These are phyloP conservation scores for Panaeolus cyanescens DNA, from an alignment of 768 basidiomycete genomes.

Conservation along the genomic window DNA sequence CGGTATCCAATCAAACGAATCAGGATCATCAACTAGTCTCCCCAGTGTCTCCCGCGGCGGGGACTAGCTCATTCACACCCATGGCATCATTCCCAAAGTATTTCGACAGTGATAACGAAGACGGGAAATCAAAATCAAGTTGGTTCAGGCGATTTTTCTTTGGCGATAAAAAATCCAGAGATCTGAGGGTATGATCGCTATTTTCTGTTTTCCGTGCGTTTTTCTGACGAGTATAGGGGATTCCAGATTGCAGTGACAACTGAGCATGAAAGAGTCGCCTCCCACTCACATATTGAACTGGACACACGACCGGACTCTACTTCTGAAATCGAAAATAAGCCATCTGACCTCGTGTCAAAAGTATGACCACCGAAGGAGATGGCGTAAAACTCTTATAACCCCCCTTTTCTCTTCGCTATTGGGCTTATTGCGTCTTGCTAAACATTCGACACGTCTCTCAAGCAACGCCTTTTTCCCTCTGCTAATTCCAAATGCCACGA, in stretches of 20 bases:
- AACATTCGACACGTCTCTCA: background rate
- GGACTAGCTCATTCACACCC: background rate
- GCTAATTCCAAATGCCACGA: background rate
- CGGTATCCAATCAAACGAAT: background rate
- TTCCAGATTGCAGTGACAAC: conserved; percentile 25
- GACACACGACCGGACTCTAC: conserved; percentile 13
- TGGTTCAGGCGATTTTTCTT: conserved; percentile 17
- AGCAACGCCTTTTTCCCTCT: background rate
- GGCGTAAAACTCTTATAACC: background rate
- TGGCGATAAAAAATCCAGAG: conserved; percentile 1
- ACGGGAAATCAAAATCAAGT: conserved; percentile 1
- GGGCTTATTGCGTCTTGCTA: background rate
- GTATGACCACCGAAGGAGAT: background rate
- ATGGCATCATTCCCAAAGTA: conserved; percentile 11
- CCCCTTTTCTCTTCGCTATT: background rate
- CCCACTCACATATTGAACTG: conserved; percentile 17
- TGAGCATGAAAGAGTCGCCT: conserved; percentile 13
- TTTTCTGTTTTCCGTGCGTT: background rate
- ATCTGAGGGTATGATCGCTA: conserved; percentile 14
- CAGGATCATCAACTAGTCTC: background rate
- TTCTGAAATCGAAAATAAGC: conserved; percentile 13
- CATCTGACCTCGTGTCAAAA: background rate
- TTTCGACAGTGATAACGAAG: conserved; percentile 8
- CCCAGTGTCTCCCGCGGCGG: background rate
- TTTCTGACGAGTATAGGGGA: background rate